phyloP scores from a whole-genome alignment of 2,329 filamentous ascomycete species.

The Aspergillus novofumigatus region DNA sequence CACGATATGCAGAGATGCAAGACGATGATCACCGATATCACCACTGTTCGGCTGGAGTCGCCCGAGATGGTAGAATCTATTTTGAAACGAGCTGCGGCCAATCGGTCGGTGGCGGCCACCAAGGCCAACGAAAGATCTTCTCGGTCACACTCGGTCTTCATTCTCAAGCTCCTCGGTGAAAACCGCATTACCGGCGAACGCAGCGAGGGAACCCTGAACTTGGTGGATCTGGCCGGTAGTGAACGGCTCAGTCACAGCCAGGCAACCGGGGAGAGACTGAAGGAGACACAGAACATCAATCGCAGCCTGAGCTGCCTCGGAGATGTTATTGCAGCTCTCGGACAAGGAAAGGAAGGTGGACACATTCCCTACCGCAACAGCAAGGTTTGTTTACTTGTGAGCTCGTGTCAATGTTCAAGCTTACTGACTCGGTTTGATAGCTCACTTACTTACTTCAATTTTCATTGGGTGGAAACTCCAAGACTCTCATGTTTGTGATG shows the following conservation, averaged over 20 bases:
- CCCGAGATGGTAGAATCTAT: constrained; percentile 76
- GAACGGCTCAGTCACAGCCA: constrained; percentile 85
- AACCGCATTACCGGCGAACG: constrained; percentile 75
- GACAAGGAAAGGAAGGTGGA: constrained; percentile 67
- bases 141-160: constrained; percentile 93
- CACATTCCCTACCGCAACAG: constrained; percentile 95
- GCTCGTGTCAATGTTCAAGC: background rate
- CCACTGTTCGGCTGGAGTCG: constrained; percentile 70
- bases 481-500: constrained; percentile 99
- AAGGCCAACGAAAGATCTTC: constrained; percentile 95
- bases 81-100: constrained; percentile 73
- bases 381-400: constrained; percentile 56
- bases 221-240: constrained; percentile 91
- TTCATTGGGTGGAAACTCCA: constrained; percentile 88
- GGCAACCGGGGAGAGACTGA: constrained; percentile 79
- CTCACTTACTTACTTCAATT: constrained; percentile 94
- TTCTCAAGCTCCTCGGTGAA: constrained; percentile 64
- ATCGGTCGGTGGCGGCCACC: constrained; percentile 91
- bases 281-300: constrained; percentile 97
- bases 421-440: constrained; percentile 35
- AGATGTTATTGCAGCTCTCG: constrained; percentile 92
- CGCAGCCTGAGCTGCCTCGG: constrained; percentile 86
- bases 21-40: constrained; percentile 77
- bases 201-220: constrained; percentile 88
- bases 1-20: constrained; percentile 80